Evolutionary conservation across 2,329 filamentous ascomycete species (phyloP).

Genomic region (Lecanicillium sp.): DNA sequence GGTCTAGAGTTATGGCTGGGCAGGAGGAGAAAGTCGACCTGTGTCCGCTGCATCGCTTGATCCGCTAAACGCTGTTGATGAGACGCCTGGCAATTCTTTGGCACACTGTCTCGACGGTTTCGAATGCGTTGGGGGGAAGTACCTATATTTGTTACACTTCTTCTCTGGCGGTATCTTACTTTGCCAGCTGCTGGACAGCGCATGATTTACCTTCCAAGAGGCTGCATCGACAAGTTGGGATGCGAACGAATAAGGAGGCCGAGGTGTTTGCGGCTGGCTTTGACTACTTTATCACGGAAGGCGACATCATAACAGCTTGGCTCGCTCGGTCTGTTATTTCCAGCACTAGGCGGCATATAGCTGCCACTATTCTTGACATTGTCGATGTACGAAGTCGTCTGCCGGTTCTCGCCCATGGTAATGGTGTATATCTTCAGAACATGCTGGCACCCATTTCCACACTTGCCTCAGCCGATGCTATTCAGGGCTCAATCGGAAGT

Average conservation of each 20-base stretch:
- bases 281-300: not conserved
- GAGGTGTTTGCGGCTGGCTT: not conserved
- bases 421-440: constrained; percentile 3
- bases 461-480: not conserved
- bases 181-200: not conserved
- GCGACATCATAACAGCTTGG: constrained; percentile 7
- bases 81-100: no score
- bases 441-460: not conserved
- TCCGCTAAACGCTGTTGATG: not conserved
- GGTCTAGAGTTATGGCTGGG: constrained; percentile 38
- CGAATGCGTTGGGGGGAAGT: constrained; percentile 3
- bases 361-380: not conserved
- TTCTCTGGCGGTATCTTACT: not conserved
- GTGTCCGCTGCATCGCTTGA: constrained; percentile 17
- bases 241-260: not conserved
- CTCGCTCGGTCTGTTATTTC: not conserved
- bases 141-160: not conserved
- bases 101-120: not conserved
- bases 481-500: not conserved
- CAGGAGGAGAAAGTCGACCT: constrained; percentile 32
- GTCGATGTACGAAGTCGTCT: not conserved
- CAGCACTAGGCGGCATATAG: not conserved
- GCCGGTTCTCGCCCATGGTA: not conserved
- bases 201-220: constrained; percentile 1
- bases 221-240: not conserved